Base-by-base conservation (phyloP, 306 rosid genomes). In the Trifolium subterraneum region DNA sequence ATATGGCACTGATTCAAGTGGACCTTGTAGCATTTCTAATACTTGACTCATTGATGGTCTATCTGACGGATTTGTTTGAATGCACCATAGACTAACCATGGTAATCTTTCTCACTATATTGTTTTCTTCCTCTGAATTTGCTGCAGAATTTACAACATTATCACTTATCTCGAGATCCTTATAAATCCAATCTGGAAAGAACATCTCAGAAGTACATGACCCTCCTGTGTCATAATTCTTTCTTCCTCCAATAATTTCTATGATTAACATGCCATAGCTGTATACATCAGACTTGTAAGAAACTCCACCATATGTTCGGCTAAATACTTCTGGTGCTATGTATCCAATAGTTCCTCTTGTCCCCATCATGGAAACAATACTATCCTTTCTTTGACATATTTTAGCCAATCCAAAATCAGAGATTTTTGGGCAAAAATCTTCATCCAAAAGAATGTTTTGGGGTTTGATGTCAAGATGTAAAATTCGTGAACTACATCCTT, bases 381-480 rank as follows among this genome's bases (percentile, higher is more conserved):
- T 50, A 16, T 50, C 56, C 18, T 50, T 50, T 10, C 56, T 50
- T 50, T 50, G 56, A 1, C 56, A 50, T 50, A 50, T 16, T 50
- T 50, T 50, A 2, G 56, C 56, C 18, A 50, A 23, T 50, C 56
- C 56, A 16, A 50, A 50, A 50, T 50, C 56, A 7, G 56, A 50
- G 23, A 50, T 48, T 48, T 48, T 48, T 7, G 55, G 55, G 20
- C 55, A 48, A 48, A 48, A 48, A 48, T 48, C 9, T 1, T 48
- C 55, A 48, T 48, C 55, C 55, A 48, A 48, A 48, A 48, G 55
- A 48, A 48, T 48, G 22, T 48, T 48, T 48, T 48, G 55, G 3
- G 55, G 55, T 48, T 48, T 48, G 22, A 48, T 48, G 16, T 48
- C 56, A 50, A 50, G 56, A 50, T 50, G 56, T 11, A 50, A n/a